phyloP scores from a whole-genome alignment of 345 rosid species.

The Citrus reticulata region DNA sequence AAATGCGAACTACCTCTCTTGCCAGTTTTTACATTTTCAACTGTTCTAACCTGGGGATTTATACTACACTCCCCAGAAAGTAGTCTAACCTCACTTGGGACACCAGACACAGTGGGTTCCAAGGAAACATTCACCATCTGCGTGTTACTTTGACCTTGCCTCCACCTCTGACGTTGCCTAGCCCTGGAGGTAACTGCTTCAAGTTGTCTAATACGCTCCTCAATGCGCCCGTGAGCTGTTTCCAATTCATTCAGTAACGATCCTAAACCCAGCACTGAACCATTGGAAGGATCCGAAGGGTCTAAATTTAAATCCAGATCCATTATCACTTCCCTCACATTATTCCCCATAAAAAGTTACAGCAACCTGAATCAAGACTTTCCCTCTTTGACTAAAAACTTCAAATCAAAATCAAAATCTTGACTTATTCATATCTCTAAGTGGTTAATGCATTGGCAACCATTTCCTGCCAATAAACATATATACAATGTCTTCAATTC shows the following conservation, averaged over 20 bases:
- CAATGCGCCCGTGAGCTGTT: slow-evolving; percentile 43
- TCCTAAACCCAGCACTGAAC: slow-evolving; percentile 28
- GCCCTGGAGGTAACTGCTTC: slow-evolving; percentile 48
- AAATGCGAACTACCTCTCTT: slow-evolving; percentile 27
- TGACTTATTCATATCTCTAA: not conserved
- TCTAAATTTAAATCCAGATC: slow-evolving; percentile 58
- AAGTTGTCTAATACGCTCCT: slow-evolving; percentile 55
- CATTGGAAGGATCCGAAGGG: slow-evolving; percentile 27
- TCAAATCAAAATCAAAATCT: slow-evolving; percentile 1
- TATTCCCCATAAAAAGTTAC: slow-evolving; percentile 7
- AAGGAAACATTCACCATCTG: slow-evolving; percentile 10
- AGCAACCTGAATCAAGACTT: slow-evolving; percentile 1
- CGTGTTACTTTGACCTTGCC: slow-evolving; percentile 12
- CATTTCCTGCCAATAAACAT: not conserved
- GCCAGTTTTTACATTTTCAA: slow-evolving; percentile 20
- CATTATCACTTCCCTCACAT: slow-evolving; percentile 31
- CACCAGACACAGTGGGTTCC: slow-evolving; percentile 19
- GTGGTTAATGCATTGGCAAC: not conserved
- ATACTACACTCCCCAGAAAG: slow-evolving; percentile 8
- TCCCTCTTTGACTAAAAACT: not conserved
- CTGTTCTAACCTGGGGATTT: slow-evolving; percentile 24
- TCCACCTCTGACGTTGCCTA: slow-evolving; percentile 40
- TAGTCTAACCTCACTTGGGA: slow-evolving; percentile 12
- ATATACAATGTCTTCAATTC: not conserved
- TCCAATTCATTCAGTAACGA: slow-evolving; percentile 42